Conservation (phyloP, 805 yeast genomes). For the Candida vartiovaarae region DNA sequence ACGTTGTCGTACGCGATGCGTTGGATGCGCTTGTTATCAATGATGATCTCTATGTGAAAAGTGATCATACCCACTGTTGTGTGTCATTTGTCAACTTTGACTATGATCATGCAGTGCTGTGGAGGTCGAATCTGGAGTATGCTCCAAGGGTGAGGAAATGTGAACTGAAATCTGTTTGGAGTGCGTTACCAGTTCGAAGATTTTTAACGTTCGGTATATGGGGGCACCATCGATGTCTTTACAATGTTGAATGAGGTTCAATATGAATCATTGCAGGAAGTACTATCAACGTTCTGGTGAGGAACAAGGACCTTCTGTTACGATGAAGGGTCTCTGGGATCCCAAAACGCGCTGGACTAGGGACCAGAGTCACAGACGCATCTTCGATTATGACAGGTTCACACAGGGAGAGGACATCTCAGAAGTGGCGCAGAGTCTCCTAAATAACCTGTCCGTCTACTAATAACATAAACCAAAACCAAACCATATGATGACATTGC, state of each 20-base stretch:
- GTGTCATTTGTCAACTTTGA: too few species aligned
- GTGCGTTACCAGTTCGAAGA: conserved; percentile 3
- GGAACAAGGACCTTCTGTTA: conserved; percentile 4
- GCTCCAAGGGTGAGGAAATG: conserved; percentile 28
- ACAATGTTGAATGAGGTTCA: conserved; percentile 13
- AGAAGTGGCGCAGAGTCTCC: conserved; percentile 3
- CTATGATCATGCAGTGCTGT: too few species aligned
- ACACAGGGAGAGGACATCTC: conserved; percentile 1
- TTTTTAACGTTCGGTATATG: conserved; percentile 28
- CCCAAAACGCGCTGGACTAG: conserved; percentile 10
- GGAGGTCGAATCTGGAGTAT: conserved; percentile 17
- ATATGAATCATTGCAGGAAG: background rate
- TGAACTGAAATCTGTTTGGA: conserved; percentile 29
- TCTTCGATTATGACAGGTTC: conserved; percentile 14
- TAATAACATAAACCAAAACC: too few species aligned
- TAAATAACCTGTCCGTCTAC: background rate
- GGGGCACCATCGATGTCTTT: conserved; percentile 30
- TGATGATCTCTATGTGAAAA: too few species aligned
- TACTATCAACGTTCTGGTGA: background rate
- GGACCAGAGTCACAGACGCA: conserved; percentile 7
- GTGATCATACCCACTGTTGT: too few species aligned
- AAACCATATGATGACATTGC: too few species aligned
- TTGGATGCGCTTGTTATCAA: too few species aligned
- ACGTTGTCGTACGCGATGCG: too few species aligned
- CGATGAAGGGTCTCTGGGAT: conserved; percentile 20